Evolutionary conservation across 768 basidiomycete genomes (phyloP).

Genomic region (Lepiota venenata): DNA sequence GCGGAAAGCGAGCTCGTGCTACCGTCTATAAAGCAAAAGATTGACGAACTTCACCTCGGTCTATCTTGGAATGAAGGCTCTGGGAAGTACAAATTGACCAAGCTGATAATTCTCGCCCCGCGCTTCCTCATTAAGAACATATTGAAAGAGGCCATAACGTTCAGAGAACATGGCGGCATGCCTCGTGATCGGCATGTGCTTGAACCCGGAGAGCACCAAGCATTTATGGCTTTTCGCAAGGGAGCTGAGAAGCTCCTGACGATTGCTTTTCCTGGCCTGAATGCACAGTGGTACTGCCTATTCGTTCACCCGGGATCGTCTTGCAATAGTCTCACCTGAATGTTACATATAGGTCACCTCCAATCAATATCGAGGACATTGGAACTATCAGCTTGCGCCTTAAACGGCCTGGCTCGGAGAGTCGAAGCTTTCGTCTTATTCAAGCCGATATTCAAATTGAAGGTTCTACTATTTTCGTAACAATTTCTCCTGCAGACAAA

Average conservation of each 20-base stretch:
- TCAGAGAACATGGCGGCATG: constrained; percentile 81
- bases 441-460: constrained; percentile 78
- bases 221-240: constrained; percentile 64
- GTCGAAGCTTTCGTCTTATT: constrained; percentile 49
- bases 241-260: constrained; percentile 76
- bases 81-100: constrained; percentile 97
- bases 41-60: constrained; percentile 76
- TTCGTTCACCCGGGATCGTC: background rate
- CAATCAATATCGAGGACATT: constrained; percentile 90
- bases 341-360: constrained; percentile 78
- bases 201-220: constrained; percentile 61
- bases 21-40: constrained; percentile 54
- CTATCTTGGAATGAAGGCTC: constrained; percentile 90
- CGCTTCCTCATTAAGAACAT: constrained; percentile 90
- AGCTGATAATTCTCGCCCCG: constrained; percentile 88
- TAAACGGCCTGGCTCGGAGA: constrained; percentile 33
- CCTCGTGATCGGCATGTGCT: constrained; percentile 61
- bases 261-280: constrained; percentile 81
- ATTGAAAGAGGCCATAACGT: constrained; percentile 60
- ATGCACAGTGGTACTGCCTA: constrained; percentile 67
- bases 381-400: constrained; percentile 79
- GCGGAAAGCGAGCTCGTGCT: constrained; percentile 86
- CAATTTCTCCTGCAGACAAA: constrained; percentile 59
- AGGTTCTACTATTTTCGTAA: constrained; percentile 88
- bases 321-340: constrained; percentile 1